Evolutionary conservation across 768 basidiomycete genomes (phyloP), one percentile per base, ranked within the genome.

Genomic region (Trametes sanguinea): DNA sequence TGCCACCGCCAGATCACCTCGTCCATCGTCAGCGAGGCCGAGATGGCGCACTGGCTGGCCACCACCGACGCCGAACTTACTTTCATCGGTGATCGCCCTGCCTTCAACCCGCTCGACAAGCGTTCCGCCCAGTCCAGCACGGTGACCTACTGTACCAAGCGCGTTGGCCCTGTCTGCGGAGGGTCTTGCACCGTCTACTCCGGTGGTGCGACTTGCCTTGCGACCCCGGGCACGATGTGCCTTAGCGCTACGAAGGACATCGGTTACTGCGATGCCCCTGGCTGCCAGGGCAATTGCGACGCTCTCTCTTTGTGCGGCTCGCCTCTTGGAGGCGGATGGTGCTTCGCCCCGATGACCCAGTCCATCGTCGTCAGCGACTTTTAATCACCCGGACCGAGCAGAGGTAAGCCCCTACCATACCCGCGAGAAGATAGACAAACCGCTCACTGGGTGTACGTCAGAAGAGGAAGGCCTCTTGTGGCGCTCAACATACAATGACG

Each of bases 151-250:
- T 77, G 76, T 65, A 65, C 46, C 51, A 59, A 29, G 33, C 50
- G 67, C 16, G 33, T 57, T 14, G 43, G 54, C 17, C 63, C 66
- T 43, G 62, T 73, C 51, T 77, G 76, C 61, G 70, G 68, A 5
- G 73, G 74, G 0, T 7, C 61, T 2, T 77, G 76, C 67, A 76
- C 68, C 6, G 72, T 75, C 0, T 74, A 72, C 67, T 69, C 63
- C 39, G 75, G 75, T 32, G 65, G 68, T 3, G 53, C 65, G 3
- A 60, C 56, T 0, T 77, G 76, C 57, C 67, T 74, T 52, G n/a
- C 39, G 29, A 66, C 74, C 2, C 73, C 75, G 1, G 37, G 53
- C 46, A 75, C 75, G 17, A 59, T 67, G n/a, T 77, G 76, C 51
- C 62, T 77, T 13, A n/a, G 57, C 4, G 75, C 76, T 4, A 71